Evolutionary conservation across 768 basidiomycete species (phyloP), one percentile per base, ranked within the genome.

Genomic region (Lentinus tigrinus): DNA sequence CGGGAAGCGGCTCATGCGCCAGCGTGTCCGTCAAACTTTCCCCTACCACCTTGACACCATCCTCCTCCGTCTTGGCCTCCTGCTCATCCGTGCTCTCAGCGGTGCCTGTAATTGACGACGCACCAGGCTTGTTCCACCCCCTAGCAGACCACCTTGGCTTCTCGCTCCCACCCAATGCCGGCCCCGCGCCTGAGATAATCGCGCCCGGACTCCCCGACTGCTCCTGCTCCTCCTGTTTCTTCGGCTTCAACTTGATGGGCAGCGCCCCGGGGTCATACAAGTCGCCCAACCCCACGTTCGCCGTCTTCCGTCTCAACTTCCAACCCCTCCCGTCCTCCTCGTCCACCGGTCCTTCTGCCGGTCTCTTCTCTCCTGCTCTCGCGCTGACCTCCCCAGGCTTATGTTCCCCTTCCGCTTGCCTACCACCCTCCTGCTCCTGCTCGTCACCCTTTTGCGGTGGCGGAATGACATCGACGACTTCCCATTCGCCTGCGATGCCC

Each of bases 191-290:
- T 14, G 58, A 17, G 4, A 28, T 24, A 17, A 23, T 48, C 3
- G 49, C 46, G 4, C 9, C 19, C 17, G 52, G n/a, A n/a, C n/a
- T n/a, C 13, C 24, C 37, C 46, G 7, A 10, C 27, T 16, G 34
- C 6, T 62, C 63, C 14, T 46, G 26, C 2, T 52, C n/a, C 28
- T 62, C 65, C 64, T 82, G 80, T 68, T 80, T 80, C 74, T 82
- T 85, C 58, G 67, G 63, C 73, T 85, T 88, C 31, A 83, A 62
- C 68, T 85, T 85, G 64, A 91, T 80, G 28, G 82, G 74, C 47
- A 92, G 84, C 21, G 84, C 65, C 1, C 85, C 87, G 3, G 89
- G 90, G 69, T 96, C 93, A 63, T 91, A 95, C 27, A 91, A 82
- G 64, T 92, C 88, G 13, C 88, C 91, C 11, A 91, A 75, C 7